A percentile compares a stretch with the other conserved stretches of the same genome.
Evolutionary conservation across 83 land plant genomes (phyloP).

Genomic region (Isoetes engelmannii): DNA sequence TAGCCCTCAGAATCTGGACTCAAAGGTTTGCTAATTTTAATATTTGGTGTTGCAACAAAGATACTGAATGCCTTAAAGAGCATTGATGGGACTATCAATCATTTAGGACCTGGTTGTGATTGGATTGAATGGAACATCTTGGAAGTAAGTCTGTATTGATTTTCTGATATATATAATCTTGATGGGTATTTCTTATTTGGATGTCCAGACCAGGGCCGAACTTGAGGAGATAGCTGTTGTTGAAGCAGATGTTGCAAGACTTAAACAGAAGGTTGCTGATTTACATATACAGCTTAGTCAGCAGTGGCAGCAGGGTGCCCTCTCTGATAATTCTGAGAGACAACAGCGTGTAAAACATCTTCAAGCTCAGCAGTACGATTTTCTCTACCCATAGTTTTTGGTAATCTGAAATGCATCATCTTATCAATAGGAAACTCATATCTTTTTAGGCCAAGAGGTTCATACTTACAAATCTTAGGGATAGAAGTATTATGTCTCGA

Average conservation of each 20-base stretch:
- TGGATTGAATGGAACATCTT: too few species aligned
- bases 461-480: not conserved
- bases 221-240: constrained; percentile 97
- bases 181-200: not conserved
- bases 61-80: too few species aligned
- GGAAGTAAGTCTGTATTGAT: too few species aligned
- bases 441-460: too few species aligned
- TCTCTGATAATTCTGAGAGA: constrained; percentile 53
- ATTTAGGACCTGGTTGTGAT: too few species aligned
- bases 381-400: not conserved
- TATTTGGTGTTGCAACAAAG: too few species aligned
- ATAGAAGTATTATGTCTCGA: not conserved
- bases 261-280: constrained; percentile 97
- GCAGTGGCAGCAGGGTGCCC: constrained; percentile 73
- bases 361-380: constrained; percentile 67
- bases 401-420: too few species aligned
- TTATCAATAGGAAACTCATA: too few species aligned
- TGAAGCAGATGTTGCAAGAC: constrained; percentile 94
- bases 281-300: constrained; percentile 85
- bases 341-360: constrained; percentile 57
- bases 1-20: constrained; percentile 67
- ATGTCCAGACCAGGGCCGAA: constrained; percentile 83
- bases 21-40: constrained; percentile 51
- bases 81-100: too few species aligned
- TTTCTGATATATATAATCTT: too few species aligned